These are phyloP conservation scores for Hyaloperonospora brassicae DNA, from an alignment of 352 stramenopile species.

Conservation along the genomic window DNA sequence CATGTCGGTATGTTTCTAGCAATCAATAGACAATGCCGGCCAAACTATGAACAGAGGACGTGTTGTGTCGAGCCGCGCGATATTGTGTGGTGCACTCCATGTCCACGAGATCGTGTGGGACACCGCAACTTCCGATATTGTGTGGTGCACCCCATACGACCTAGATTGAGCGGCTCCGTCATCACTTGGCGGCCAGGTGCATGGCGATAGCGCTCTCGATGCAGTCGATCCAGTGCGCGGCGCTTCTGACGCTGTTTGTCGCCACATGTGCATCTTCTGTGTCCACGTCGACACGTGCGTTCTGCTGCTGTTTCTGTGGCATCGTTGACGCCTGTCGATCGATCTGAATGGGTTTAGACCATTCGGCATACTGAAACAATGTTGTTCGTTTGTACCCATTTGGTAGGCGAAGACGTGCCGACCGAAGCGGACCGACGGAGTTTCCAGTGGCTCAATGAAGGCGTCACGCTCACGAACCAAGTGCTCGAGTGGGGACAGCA, in stretches of 20 bases:
- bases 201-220: slow-evolving; percentile 28
- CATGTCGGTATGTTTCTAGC: not conserved
- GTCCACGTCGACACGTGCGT: slow-evolving; percentile 10
- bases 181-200: slow-evolving; percentile 9
- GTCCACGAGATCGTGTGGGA: no score
- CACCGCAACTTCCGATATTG: no score
- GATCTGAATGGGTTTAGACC: no score
- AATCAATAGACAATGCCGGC: not conserved
- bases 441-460: slow-evolving; percentile 66
- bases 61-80: not conserved
- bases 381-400: not conserved
- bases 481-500: slow-evolving; percentile 54
- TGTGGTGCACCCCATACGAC: no score
- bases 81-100: slow-evolving; percentile 1
- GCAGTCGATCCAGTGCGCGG: not conserved
- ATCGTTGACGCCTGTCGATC: no score
- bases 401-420: slow-evolving; percentile 20
- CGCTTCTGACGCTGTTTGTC: slow-evolving; percentile 13
- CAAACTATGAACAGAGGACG: not conserved
- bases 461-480: slow-evolving; percentile 12
- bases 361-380: no score
- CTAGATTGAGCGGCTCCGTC: no score
- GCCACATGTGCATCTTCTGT: not conserved
- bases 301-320: not conserved
- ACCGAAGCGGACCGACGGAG: slow-evolving; percentile 20